Conservation (phyloP, 2,329 filamentous ascomycete genomes). For the Trichoderma atrobrunneum region DNA sequence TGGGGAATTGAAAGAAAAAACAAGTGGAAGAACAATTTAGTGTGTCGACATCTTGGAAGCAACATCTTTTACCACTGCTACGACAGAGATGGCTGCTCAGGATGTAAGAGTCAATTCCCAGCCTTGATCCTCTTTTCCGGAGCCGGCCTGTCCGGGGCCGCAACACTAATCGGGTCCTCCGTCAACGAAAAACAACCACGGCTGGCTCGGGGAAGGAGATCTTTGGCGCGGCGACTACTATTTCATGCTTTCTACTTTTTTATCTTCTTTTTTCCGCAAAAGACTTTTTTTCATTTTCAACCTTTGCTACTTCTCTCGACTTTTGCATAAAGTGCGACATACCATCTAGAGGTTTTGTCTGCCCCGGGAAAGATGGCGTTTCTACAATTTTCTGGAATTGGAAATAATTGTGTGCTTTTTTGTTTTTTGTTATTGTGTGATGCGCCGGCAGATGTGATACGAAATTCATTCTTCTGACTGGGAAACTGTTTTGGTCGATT, state of each 20-base stretch:
- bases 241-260: neutral
- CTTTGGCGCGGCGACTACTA: slow-evolving; percentile 1
- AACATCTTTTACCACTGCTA: neutral
- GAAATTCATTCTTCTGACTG: slow-evolving; percentile 7
- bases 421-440: slow-evolving; percentile 1
- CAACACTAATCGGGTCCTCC: slow-evolving; percentile 8
- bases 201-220: slow-evolving; percentile 6
- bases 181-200: slow-evolving; percentile 1
- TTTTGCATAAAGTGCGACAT: slow-evolving; percentile 12
- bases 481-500: neutral
- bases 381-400: slow-evolving; percentile 9
- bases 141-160: slow-evolving; percentile 15
- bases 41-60: neutral
- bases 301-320: slow-evolving; percentile 11
- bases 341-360: slow-evolving; percentile 7
- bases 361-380: slow-evolving; percentile 17
- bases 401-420: slow-evolving; percentile 12
- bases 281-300: neutral
- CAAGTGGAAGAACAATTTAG: neutral
- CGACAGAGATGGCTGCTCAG: neutral
- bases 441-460: slow-evolving; percentile 15
- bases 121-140: neutral
- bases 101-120: neutral
- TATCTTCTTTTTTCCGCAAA: neutral
- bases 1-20: neutral